phyloP scores from a whole-genome alignment of 1,284 basidiomycete species.

The Somion occarium region DNA sequence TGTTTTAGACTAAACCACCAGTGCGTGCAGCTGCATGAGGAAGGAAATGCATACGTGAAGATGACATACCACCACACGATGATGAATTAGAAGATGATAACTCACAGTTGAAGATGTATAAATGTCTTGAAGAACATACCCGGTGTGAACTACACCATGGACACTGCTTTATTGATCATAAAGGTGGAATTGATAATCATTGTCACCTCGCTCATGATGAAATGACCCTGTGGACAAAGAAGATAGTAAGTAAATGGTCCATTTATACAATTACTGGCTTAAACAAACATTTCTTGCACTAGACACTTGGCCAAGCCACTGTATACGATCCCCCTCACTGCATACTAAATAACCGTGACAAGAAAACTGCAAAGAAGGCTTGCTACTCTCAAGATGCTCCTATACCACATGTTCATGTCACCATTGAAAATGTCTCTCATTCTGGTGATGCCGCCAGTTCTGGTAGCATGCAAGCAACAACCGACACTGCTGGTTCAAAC shows the following conservation, averaged over 20 bases:
- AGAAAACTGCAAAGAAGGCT: no score
- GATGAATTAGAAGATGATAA: slow-evolving; percentile 1
- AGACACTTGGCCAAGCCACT: slow-evolving; percentile 3
- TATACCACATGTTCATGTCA: slow-evolving; percentile 2
- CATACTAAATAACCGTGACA: no score
- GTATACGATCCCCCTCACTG: slow-evolving; percentile 2
- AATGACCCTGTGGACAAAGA: slow-evolving; percentile 10
- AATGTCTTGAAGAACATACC: not conserved
- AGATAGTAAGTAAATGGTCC: slow-evolving; percentile 6
- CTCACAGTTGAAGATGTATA: slow-evolving; percentile 3
- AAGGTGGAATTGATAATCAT: not conserved
- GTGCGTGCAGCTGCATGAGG: not conserved
- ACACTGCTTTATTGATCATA: not conserved
- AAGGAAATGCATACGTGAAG: not conserved
- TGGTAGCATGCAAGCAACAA: not conserved
- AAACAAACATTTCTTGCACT: not conserved
- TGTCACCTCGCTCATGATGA: slow-evolving; percentile 5
- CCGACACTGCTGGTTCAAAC: no score
- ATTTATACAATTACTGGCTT: not conserved
- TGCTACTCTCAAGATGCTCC: not conserved
- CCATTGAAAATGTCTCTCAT: slow-evolving; percentile 2
- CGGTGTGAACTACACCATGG: slow-evolving; percentile 5
- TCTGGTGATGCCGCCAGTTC: not conserved
- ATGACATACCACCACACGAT: not conserved
- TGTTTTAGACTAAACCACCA: no score